These are phyloP conservation scores for Sphagnum fallax DNA, from an alignment of 228 moss, liverwort and hornwort species.

Conservation along the genomic window DNA sequence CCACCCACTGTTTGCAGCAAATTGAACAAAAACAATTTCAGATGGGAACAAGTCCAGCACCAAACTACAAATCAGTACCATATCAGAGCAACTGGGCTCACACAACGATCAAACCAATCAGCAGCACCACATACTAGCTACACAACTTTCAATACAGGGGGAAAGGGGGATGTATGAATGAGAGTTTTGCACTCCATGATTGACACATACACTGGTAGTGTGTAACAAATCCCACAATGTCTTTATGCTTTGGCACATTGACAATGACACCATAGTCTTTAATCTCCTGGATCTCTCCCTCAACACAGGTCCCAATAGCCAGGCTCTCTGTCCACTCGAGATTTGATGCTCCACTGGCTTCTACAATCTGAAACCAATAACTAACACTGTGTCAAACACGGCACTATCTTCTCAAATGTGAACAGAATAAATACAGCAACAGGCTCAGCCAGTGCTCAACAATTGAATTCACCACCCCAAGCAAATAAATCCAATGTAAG, in stretches of 20 bases:
- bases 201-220: slow-evolving; percentile 73
- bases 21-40: no score
- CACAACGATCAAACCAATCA: no score
- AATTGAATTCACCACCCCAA: no score
- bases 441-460: no score
- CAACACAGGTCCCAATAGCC: slow-evolving; percentile 58
- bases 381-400: neutral
- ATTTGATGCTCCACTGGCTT: slow-evolving; percentile 44
- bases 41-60: neutral
- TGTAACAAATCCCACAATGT: slow-evolving; percentile 83
- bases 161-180: no score
- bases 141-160: no score
- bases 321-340: slow-evolving; percentile 75
- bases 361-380: slow-evolving; percentile 16
- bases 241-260: slow-evolving; percentile 55
- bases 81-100: no score
- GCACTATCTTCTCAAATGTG: no score
- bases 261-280: slow-evolving; percentile 95
- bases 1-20: slow-evolving; percentile 47
- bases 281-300: slow-evolving; percentile 81
- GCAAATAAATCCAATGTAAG: no score
- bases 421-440: no score
- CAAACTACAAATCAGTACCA: neutral
- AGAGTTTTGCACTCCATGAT: neutral
- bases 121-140: no score